phyloP scores from a whole-genome alignment of 208 protist genomes.

The Leishmania arabica region DNA sequence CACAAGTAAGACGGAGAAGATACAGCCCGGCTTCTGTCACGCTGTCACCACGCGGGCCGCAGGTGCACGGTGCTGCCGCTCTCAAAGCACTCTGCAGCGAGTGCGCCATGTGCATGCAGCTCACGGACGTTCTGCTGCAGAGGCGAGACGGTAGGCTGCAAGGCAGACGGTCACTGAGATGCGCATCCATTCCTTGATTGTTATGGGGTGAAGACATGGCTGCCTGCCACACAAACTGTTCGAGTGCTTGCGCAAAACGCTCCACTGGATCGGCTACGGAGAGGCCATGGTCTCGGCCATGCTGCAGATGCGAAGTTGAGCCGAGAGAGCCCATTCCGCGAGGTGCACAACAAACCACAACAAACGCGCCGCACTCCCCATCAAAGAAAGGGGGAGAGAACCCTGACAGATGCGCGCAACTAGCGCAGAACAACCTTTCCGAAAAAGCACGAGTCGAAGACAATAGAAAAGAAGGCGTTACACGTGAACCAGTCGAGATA shows the following conservation, averaged over 20 bases:
- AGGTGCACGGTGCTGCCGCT: background rate
- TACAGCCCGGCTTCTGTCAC: conserved; percentile 30
- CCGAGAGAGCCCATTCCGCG: background rate
- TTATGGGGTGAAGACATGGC: background rate
- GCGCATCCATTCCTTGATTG: background rate
- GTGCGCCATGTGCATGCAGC: background rate
- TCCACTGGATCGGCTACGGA: background rate
- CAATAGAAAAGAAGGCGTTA: background rate
- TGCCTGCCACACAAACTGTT: conserved; percentile 27
- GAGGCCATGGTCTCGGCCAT: background rate
- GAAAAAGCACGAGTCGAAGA: background rate
- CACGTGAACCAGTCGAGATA: background rate
- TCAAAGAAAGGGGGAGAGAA: background rate
- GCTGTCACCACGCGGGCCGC: conserved; percentile 3
- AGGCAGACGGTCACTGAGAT: background rate
- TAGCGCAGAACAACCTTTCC: background rate
- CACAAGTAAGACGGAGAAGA: conserved; percentile 35
- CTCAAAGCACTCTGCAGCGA: conserved; percentile 10
- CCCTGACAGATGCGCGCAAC: background rate
- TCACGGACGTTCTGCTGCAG: background rate
- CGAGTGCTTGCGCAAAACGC: conserved; percentile 20
- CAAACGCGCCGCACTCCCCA: background rate
- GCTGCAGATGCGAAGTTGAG: background rate
- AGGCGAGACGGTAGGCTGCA: background rate
- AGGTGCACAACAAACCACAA: background rate